Base-by-base conservation (phyloP, 2,329 filamentous ascomycete species). In the Aspergillus calidoustus region DNA sequence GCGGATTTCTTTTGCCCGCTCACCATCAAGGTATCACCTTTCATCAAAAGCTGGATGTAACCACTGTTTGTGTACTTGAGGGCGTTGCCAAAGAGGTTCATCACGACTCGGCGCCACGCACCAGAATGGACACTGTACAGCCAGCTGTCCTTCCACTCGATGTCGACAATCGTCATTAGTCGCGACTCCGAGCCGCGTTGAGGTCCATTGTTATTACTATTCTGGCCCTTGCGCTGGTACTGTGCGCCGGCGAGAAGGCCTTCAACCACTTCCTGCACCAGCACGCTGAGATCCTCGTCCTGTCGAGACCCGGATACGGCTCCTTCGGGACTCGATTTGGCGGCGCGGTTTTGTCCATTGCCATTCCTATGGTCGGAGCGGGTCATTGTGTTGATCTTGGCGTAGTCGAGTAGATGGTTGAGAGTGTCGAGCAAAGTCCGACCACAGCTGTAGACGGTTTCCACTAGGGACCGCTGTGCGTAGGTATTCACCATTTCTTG, bases 371-470 rank as follows among this genome's bases (percentile, higher is more conserved):
- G 3, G 9, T 41, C 34, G 4, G 34, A 15, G 11, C 9, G 54
- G 3, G 59, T 61, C 11, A 64, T 51, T 3, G 54, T 61, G n/a
- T 70, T 70, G 19, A 71, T 70, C 28, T 67, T 67, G 9, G 68
- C 62, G 52, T 64, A 68, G 11, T 72, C 71, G 0, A 75, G 67
- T 19, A 77, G 65, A 31, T 75, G 69, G 34, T 76, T 72, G 17
- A 80, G 71, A 0, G 77, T 79, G 34, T 79, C 76, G 1, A 79
- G 68, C 1, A 80, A 63, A 1, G 77, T 79, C n/a, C 72, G 71
- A 1, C 75, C 77, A 53, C 76, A 80, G 19, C 69, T 74, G 28
- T 73, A 70, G 28, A 79, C 72, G 0, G 76, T 71, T 23, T 53
- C 31, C 6, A 53, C 31, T 8, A 53, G 31, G 2, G 31, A 41